These are phyloP conservation scores for Clonostachys rhizophaga DNA, from an alignment of 2,329 filamentous ascomycete genomes.

Conservation along the genomic window DNA sequence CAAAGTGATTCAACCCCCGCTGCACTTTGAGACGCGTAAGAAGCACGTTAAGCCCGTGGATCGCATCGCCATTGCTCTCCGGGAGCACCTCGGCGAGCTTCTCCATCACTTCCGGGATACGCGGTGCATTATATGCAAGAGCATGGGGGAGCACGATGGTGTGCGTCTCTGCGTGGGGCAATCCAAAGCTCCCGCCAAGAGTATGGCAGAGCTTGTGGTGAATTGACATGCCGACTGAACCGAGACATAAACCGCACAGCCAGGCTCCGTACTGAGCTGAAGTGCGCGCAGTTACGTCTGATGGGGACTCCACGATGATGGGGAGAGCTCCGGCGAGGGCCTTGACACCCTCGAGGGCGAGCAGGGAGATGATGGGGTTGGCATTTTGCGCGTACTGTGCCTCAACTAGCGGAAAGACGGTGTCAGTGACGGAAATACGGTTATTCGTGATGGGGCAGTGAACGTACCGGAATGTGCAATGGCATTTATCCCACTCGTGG, in stretches of 20 bases:
- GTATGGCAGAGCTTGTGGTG: slow-evolving; percentile 67
- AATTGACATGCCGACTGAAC: slow-evolving; percentile 56
- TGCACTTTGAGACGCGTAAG: slow-evolving; percentile 48
- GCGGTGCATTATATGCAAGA: slow-evolving; percentile 56
- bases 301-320: slow-evolving; percentile 38
- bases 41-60: slow-evolving; percentile 50
- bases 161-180: slow-evolving; percentile 63
- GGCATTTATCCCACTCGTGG: slow-evolving; percentile 59
- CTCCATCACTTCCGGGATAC: slow-evolving; percentile 44
- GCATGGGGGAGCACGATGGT: slow-evolving; percentile 59
- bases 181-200: slow-evolving; percentile 56
- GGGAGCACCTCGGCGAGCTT: slow-evolving; percentile 48
- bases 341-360: slow-evolving; percentile 52
- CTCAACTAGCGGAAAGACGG: slow-evolving; percentile 39
- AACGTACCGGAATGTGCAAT: slow-evolving; percentile 35
- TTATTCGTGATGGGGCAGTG: no score
- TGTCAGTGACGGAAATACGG: no score
- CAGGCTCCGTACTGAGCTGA: slow-evolving; percentile 53
- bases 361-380: slow-evolving; percentile 54
- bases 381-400: slow-evolving; percentile 57
- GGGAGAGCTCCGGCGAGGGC: slow-evolving; percentile 50
- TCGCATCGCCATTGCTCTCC: slow-evolving; percentile 52
- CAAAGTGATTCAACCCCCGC: slow-evolving; percentile 45
- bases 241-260: slow-evolving; percentile 58
- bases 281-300: slow-evolving; percentile 38